Evolutionary conservation across 2,329 filamentous ascomycete species (phyloP).

Genomic region (Lasiodiplodia hormozganensis): DNA sequence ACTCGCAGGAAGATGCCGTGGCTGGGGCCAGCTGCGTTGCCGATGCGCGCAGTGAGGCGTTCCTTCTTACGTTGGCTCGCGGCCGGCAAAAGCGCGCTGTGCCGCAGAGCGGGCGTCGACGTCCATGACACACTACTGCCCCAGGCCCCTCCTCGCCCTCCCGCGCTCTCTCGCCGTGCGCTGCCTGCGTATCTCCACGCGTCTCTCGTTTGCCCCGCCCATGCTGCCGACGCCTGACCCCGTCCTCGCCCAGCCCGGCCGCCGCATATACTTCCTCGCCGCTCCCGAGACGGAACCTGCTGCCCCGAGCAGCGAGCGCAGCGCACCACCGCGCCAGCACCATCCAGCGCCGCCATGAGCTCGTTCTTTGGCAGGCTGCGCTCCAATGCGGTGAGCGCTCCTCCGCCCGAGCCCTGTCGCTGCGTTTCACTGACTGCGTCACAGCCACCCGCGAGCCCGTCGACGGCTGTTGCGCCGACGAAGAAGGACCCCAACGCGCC

Average conservation of each 20-base stretch:
- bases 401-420: neutral
- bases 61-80: slow-evolving; percentile 25
- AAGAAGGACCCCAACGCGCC: slow-evolving; percentile 68
- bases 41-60: slow-evolving; percentile 21
- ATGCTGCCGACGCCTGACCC: slow-evolving; percentile 9
- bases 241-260: slow-evolving; percentile 11
- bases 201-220: slow-evolving; percentile 23
- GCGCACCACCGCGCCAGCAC: slow-evolving; percentile 14
- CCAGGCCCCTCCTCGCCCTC: slow-evolving; percentile 14
- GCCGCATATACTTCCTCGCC: neutral
- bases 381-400: slow-evolving; percentile 52
- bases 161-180: slow-evolving; percentile 10
- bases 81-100: slow-evolving; percentile 24
- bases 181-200: slow-evolving; percentile 3
- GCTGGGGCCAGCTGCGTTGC: slow-evolving; percentile 17
- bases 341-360: slow-evolving; percentile 50
- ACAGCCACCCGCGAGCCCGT: slow-evolving; percentile 57
- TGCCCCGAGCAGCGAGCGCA: slow-evolving; percentile 22
- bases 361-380: slow-evolving; percentile 63
- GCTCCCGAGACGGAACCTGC: slow-evolving; percentile 21
- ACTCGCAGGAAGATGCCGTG: slow-evolving; percentile 27
- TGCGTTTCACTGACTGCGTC: slow-evolving; percentile 17
- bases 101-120: slow-evolving; percentile 21
- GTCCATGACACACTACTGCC: slow-evolving; percentile 18
- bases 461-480: slow-evolving; percentile 53